Conservation (phyloP, 2,329 filamentous ascomycete species). For the Berkeleyomyces rouxiae region DNA sequence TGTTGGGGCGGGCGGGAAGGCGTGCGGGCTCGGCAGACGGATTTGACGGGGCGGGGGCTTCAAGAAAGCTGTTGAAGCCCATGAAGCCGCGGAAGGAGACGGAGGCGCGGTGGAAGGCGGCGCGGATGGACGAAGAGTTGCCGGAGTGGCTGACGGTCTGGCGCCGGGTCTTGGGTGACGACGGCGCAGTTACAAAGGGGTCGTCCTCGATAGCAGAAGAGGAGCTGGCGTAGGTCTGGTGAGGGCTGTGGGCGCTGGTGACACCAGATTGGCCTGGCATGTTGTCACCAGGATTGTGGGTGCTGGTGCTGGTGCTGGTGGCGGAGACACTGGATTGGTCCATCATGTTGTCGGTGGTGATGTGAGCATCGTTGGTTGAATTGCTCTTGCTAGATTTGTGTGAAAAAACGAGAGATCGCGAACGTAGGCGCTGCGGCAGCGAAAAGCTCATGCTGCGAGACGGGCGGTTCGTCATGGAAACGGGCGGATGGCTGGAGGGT, state of each 20-base stretch:
- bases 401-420: slow-evolving; percentile 27
- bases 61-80: slow-evolving; percentile 23
- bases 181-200: slow-evolving; percentile 20
- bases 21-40: slow-evolving; percentile 27
- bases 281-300: not conserved
- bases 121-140: slow-evolving; percentile 26
- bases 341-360: not conserved
- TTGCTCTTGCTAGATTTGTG: slow-evolving; percentile 20
- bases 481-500: slow-evolving; percentile 1
- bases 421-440: slow-evolving; percentile 29
- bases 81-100: slow-evolving; percentile 37
- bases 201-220: not conserved
- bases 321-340: not conserved
- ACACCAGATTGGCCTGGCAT: not conserved
- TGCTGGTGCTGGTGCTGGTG: too few species aligned
- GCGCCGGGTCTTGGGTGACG: slow-evolving; percentile 16
- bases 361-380: slow-evolving; percentile 16
- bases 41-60: slow-evolving; percentile 17
- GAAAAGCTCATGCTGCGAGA: slow-evolving; percentile 33
- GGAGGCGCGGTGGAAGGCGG: slow-evolving; percentile 38
- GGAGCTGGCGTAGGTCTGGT: not conserved
- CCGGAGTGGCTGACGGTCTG: slow-evolving; percentile 18
- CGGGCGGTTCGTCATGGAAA: slow-evolving; percentile 4
- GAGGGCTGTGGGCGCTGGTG: slow-evolving; percentile 18
- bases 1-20: slow-evolving; percentile 1